Percentiles rank a stretch among this genome's conserved stretches.
Evolutionary conservation across 495 filamentous ascomycete genomes (phyloP).

Genomic region (Aspergillus funiculosus): DNA sequence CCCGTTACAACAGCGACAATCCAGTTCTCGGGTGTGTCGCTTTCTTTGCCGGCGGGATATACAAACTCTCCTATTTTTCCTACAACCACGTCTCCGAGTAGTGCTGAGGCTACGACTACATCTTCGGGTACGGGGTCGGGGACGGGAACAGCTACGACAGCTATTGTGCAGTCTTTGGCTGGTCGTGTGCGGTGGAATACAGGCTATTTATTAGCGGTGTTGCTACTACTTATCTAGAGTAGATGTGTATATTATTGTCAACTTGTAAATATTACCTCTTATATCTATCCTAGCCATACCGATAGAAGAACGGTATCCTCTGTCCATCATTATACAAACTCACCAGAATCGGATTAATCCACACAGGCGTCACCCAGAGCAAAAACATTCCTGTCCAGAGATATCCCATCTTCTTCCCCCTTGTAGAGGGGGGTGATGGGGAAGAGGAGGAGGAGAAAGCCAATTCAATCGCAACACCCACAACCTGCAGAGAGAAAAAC

Average conservation of each 20-base stretch:
- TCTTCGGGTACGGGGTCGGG: background rate
- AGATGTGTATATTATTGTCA: no score
- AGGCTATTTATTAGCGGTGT: no score
- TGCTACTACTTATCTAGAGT: no score
- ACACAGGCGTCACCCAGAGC: conserved; percentile 18
- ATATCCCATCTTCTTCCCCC: conserved; percentile 10
- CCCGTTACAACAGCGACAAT: conserved; percentile 43
- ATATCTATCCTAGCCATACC: conserved; percentile 15
- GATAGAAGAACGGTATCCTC: conserved; percentile 14
- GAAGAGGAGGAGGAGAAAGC: no score
- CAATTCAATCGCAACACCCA: conserved; percentile 11
- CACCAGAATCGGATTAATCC: conserved; percentile 20
- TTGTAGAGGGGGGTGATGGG: no score
- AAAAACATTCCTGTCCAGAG: conserved; percentile 20
- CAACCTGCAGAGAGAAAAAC: conserved; percentile 20
- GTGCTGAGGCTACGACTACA: background rate
- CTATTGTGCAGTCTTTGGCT: no score
- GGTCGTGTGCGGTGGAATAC: no score
- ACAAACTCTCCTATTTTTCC: conserved; percentile 11
- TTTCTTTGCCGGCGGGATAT: background rate
- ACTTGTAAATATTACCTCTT: no score
- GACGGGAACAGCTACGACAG: no score
- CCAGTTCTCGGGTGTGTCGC: background rate
- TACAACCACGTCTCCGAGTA: no score
- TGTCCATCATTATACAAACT: conserved; percentile 12